Evolutionary conservation across 352 stramenopile genomes (phyloP), one percentile per base, ranked within the genome.

Genomic region (Phytophthora pluvialis): DNA sequence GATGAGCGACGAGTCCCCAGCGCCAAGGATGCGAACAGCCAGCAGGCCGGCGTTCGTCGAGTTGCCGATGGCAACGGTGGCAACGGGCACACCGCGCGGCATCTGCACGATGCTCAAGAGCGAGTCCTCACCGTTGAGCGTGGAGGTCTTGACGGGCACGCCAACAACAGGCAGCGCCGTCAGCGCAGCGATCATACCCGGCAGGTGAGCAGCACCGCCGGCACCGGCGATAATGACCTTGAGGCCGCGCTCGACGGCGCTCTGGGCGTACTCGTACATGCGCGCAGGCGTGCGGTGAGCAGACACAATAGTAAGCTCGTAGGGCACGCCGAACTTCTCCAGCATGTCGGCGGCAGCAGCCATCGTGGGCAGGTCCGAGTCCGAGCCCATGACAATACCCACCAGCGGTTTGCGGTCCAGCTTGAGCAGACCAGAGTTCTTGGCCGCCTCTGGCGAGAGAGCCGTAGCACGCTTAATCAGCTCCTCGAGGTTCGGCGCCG

Each of bases 91-190:
- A 49, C 98, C 98, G 32, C 95, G 80, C 35, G 98, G 98, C 97
- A 99, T 99, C 85, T 99, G 98, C 21, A 99, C 97, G 74, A 99
- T 99, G 70, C 93, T 99, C 64, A 99, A 82, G 11, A 99, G 79
- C 43, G 95, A 99, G 80, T 99, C 98, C 50, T 99, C 80, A 28
- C 98, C 98, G 67, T 97, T 99, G 12, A 99, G 76, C 16, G 97
- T 98, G 21, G 91, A 98, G 5, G 96, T 99, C 81, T 99, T 99
- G 18, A 99, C 94, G 11, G 97, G 97, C 2, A 99, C 97, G 38
- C 98, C 98, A 26, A 99, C 83, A 6, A 99, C 96, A 7, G 86
- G 94, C 58, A 93, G 76, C 16, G 81, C 86, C 47, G 85, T 89
- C 71, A 98, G 39, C 75, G 86, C 78, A 45, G 92, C 82, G 65